Evolutionary conservation across 345 rosid species (phyloP), one percentile per base, ranked within the genome.

Genomic region (Sisymbrium altissimum): DNA sequence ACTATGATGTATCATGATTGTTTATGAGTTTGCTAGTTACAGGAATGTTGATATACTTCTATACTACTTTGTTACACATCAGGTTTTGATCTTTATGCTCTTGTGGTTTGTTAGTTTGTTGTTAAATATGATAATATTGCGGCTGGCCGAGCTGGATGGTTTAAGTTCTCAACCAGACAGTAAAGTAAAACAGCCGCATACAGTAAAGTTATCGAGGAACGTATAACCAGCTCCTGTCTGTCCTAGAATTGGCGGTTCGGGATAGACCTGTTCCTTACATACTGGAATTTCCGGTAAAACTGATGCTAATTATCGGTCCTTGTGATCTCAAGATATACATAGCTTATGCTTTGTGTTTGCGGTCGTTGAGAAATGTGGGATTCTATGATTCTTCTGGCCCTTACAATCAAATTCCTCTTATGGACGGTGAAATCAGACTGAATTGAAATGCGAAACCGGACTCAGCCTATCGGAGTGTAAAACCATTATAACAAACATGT

Each of bases 101-200:
- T 71, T 55, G 10, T 63, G 19, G 17, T 33, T 25, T 12, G 33
- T 40, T 25, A 50, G 38, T 59, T 57, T 50, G 41, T 57, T 10
- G 41, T 12, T 60, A 46, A n/a, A 9, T 72, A 25, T 46, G 75
- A 32, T 66, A 23, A 6, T 29, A 50, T 69, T 82, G 94, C 91
- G 74, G 87, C 94, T 89, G 95, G 97, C 96, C 97, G 92, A 90
- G 96, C 88, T 90, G 90, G 76, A 44, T 86, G 97, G 98, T 85
- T 85, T 3, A 77, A 90, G 91, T 76, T 53, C 50, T 55, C 71
- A 83, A 71, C 88, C 93, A 84, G 64, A 73, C 89, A 83, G 93
- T 89, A 89, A 89, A 85, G 88, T 86, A 71, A 78, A 54, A 84
- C 96, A 84, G 97, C 81, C 78, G 96, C 93, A 77, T 78, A 90